phyloP scores from a whole-genome alignment of 2,329 filamentous ascomycete genomes.

The Epichloe glyceriae region DNA sequence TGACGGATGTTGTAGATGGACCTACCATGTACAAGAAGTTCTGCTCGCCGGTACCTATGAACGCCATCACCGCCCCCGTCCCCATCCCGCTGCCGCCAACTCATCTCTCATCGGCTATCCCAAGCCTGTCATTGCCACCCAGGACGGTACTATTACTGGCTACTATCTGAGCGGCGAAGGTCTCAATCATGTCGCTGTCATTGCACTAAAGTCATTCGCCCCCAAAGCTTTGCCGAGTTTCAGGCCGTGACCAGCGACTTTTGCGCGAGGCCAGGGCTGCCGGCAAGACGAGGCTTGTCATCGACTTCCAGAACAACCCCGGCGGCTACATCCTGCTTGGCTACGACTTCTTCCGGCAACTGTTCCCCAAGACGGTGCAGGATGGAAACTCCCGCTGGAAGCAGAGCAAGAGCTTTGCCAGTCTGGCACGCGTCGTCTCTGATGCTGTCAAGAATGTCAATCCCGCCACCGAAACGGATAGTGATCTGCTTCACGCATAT shows the following conservation, averaged over 20 bases:
- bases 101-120: constrained; percentile 15
- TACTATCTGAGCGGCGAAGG: constrained; percentile 24
- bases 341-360: constrained; percentile 47
- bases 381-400: constrained; percentile 28
- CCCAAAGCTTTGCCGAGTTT: constrained; percentile 19
- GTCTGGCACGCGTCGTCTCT: constrained; percentile 29
- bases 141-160: constrained; percentile 12
- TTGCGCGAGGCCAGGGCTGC: constrained; percentile 24
- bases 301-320: constrained; percentile 32
- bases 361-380: constrained; percentile 28
- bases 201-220: constrained; percentile 14
- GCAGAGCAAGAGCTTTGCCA: constrained; percentile 26
- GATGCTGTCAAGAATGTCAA: constrained; percentile 30
- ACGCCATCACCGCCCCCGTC: not conserved
- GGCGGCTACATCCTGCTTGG: constrained; percentile 47
- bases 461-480: constrained; percentile 29
- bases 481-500: constrained; percentile 25
- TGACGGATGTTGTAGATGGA: constrained; percentile 19
- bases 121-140: constrained; percentile 15
- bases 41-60: constrained; percentile 12
- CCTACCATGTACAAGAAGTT: constrained; percentile 21
- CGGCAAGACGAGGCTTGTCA: constrained; percentile 45
- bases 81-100: not conserved
- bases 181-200: constrained; percentile 22
- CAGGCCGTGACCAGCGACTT: constrained; percentile 21